A percentile compares a stretch with the other conserved stretches of the same genome.
phyloP scores from a whole-genome alignment of 345 rosid species.

The Populus ilicifolia region DNA sequence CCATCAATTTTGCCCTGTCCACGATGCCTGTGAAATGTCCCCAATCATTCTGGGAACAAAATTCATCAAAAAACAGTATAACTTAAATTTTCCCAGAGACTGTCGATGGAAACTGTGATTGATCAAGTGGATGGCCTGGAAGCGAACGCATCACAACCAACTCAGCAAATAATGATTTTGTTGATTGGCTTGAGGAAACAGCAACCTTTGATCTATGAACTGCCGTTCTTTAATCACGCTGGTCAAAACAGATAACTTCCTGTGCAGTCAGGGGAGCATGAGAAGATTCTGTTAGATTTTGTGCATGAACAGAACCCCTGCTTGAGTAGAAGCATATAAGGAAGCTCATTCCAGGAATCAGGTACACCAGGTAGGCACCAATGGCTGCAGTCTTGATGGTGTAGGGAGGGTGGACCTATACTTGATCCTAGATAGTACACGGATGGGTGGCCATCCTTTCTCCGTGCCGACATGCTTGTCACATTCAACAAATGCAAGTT shows the following conservation, averaged over 20 bases:
- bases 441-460: conserved; percentile 87
- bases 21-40: not conserved
- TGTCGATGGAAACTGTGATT: not conserved
- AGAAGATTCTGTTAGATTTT: conserved; percentile 11
- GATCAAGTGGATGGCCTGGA: not conserved
- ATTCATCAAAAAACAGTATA: not conserved
- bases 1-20: conserved; percentile 3
- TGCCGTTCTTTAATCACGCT: not conserved
- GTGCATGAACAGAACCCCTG: not conserved
- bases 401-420: conserved; percentile 55
- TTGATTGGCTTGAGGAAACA: not conserved
- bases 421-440: conserved; percentile 55
- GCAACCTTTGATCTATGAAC: not conserved
- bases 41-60: not conserved
- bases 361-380: conserved; percentile 99
- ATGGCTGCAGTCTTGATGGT: conserved; percentile 86
- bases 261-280: conserved; percentile 9
- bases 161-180: conserved; percentile 1
- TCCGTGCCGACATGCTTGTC: conserved; percentile 59
- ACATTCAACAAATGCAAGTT: conserved; percentile 55
- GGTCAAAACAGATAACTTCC: not conserved
- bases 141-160: not conserved
- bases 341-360: conserved; percentile 87
- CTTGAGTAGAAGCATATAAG: conserved; percentile 45
- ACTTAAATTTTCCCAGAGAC: not conserved